Evolutionary conservation across 805 yeast species (phyloP), one percentile per base, ranked within the genome.

Genomic region (Cyberlindnera americana): DNA sequence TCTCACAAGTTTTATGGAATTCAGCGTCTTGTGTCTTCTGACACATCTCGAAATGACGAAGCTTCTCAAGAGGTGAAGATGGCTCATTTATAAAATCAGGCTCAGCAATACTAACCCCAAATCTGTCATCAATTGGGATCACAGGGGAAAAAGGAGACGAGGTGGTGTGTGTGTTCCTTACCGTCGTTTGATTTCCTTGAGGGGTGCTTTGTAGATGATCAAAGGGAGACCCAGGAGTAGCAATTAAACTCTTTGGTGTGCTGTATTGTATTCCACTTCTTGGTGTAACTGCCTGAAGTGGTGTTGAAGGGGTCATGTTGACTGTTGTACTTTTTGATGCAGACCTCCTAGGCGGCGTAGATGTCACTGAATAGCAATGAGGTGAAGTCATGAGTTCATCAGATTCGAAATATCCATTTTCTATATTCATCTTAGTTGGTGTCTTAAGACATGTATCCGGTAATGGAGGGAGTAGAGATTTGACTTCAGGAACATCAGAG

Each of bases 101-200:
- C 31, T 50, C 54, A 2, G 47, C 53, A 7, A 54, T 9, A 35
- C 48, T 41, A 1, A 54, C 49, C 17, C 54, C 57, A 38, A 54
- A 54, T 17, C 50, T 41, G 16, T 53, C 54, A 18, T 49, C 51
- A 19, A 53, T 41, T 12, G 54, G 44, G 6, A 54, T 45, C 13
- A 53, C 53, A 10, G 59, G 59, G 5, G 57, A 52, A 31, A 34
- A 44, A 2, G 38, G 41, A 3, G 43, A 37, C 3, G 39, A 34
- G 18, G 36, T 17, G 6, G 22, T 5, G 11, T 25, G 27, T 9
- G 27, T n/a, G 27, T 25, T n/a, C 12, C n/a, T 25, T 25, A 8
- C 24, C 24, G n/a, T n/a, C n/a, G 23, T 21, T 21, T 21, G 23
- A n/a, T n/a, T n/a, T 21, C 6, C 9, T 10, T 21, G 23, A 21